Conservation (phyloP, 441 rosid species). For the Jatropha podagrica region DNA sequence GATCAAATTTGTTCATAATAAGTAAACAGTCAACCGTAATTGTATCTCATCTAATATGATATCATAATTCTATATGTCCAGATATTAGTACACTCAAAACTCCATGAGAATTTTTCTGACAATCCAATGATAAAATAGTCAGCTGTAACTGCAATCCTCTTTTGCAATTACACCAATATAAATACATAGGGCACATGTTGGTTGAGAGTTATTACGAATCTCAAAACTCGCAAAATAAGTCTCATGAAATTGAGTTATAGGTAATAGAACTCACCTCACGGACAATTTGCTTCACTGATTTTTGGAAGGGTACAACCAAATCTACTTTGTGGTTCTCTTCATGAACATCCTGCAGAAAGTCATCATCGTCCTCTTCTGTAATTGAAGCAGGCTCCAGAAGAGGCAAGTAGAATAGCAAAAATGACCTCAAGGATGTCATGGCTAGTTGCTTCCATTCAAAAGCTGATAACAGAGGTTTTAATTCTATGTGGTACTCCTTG, state of each 20-base stretch:
- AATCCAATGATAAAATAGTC: not conserved
- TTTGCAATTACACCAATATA: not conserved
- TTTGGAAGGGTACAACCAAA: conserved; percentile 78
- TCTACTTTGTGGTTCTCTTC: conserved; percentile 48
- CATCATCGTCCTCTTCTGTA: conserved; percentile 66
- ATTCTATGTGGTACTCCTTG: conserved; percentile 69
- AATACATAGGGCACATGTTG: not conserved
- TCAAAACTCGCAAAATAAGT: too few species aligned
- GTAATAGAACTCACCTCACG: conserved; percentile 62
- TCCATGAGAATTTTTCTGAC: not conserved
- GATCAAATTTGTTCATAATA: not conserved
- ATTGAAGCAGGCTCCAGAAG: conserved; percentile 68
- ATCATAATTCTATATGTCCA: not conserved
- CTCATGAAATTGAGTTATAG: not conserved
- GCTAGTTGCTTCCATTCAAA: conserved; percentile 75
- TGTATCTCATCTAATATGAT: not conserved
- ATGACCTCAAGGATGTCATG: conserved; percentile 80
- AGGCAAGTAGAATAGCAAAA: conserved; percentile 79
- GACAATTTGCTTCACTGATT: conserved; percentile 78
- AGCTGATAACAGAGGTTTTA: conserved; percentile 83
- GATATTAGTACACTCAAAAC: not conserved
- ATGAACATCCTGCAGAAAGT: conserved; percentile 53
- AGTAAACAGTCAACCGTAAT: not conserved
- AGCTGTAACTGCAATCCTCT: too few species aligned
- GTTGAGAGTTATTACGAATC: not conserved